Conservation (phyloP, 108 stramenopile genomes). For the Bacterosira constricta region DNA sequence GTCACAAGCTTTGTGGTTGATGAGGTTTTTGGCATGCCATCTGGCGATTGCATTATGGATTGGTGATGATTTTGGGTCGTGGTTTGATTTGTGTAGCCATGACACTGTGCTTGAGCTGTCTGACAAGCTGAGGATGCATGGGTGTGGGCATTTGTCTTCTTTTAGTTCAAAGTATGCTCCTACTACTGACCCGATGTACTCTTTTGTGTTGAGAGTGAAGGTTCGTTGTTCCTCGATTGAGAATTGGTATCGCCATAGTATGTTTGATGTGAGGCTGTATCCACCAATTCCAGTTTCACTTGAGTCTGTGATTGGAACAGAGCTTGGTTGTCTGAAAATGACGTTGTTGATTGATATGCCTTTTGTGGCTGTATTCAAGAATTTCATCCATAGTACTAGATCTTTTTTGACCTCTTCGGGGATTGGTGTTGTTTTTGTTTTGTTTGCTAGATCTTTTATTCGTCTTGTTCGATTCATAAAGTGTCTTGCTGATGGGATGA, state of each 20-base stretch:
- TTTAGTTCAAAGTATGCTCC: background rate
- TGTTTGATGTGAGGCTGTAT: background rate
- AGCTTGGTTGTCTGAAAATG: slow-evolving; percentile 11
- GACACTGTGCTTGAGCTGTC: slow-evolving; percentile 11
- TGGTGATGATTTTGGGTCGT: background rate
- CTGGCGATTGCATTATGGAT: slow-evolving; percentile 7
- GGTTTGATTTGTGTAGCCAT: slow-evolving; percentile 23
- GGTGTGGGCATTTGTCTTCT: background rate
- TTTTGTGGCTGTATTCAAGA: background rate
- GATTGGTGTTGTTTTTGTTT: background rate
- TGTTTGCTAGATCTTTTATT: background rate
- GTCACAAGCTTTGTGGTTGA: background rate
- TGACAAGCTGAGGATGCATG: slow-evolving; percentile 3
- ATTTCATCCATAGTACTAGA: slow-evolving; percentile 13
- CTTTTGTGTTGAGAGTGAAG: no score
- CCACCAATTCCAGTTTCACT: slow-evolving; percentile 16
- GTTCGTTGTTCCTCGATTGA: background rate
- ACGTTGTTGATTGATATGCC: slow-evolving; percentile 35
- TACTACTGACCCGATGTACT: slow-evolving; percentile 2
- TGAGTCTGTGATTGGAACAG: background rate
- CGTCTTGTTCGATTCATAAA: slow-evolving; percentile 18
- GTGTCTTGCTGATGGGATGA: slow-evolving; percentile 4
- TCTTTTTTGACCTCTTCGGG: background rate
- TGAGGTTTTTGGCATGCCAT: background rate
- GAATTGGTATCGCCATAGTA: slow-evolving; percentile 15